Percentiles rank a stretch among this genome's conserved stretches.
Evolutionary conservation across 768 basidiomycete species (phyloP).

Genomic region (Tricholoma furcatifolium): DNA sequence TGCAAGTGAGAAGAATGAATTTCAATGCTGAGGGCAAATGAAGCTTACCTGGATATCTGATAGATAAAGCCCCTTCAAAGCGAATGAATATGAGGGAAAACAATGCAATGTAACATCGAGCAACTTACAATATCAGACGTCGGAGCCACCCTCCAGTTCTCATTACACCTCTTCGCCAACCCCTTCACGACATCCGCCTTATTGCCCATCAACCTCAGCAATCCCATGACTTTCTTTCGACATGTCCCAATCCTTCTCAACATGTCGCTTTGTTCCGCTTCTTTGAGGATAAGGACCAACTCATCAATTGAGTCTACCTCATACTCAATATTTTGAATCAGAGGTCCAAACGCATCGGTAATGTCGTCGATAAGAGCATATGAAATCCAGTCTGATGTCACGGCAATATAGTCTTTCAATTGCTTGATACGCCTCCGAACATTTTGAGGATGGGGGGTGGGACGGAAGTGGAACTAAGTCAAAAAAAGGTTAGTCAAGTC

Average conservation of each 20-base stretch:
- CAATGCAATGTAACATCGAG: not conserved
- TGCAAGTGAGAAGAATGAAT: not conserved
- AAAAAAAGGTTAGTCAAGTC: not conserved
- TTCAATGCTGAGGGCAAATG: not conserved
- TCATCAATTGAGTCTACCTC: slow-evolving; percentile 99
- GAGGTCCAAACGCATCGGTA: slow-evolving; percentile 97
- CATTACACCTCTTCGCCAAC: slow-evolving; percentile 95
- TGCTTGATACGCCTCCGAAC: slow-evolving; percentile 98
- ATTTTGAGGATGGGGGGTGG: slow-evolving; percentile 96
- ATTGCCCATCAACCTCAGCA: slow-evolving; percentile 95
- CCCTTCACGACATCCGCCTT: slow-evolving; percentile 99
- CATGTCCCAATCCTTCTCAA: slow-evolving; percentile 95
- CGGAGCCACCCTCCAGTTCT: slow-evolving; percentile 98
- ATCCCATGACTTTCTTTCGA: slow-evolving; percentile 98
- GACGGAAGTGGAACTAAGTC: slow-evolving; percentile 90
- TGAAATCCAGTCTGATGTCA: slow-evolving; percentile 99
- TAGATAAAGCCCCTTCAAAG: slow-evolving; percentile 79
- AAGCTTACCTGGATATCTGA: slow-evolving; percentile 82
- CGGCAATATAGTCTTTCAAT: slow-evolving; percentile 97
- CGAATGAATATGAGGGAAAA: not conserved
- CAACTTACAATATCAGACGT: slow-evolving; percentile 88
- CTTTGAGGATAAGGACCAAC: slow-evolving; percentile 93
- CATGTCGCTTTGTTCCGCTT: slow-evolving; percentile 98
- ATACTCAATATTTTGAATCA: slow-evolving; percentile 98
- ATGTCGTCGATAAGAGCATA: slow-evolving; percentile 99